Conservation (phyloP, 1,284 basidiomycete species). For the Ustilago tritici region DNA sequence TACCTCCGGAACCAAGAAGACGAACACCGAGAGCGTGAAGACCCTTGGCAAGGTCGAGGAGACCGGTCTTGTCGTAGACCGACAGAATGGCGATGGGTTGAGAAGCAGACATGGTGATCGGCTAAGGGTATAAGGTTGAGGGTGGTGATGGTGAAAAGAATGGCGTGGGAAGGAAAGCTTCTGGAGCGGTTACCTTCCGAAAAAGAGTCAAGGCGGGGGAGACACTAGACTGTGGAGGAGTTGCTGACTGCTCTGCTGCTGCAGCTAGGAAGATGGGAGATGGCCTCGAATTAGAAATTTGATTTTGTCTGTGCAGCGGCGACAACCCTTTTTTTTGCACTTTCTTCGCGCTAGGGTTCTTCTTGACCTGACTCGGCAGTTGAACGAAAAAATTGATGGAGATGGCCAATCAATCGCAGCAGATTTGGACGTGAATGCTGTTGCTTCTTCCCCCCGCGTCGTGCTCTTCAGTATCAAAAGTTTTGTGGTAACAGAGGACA, state of each 20-base stretch:
- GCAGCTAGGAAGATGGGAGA: neutral
- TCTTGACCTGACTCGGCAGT: conserved; percentile 24
- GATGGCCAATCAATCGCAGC: conserved; percentile 22
- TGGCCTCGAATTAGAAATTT: conserved; percentile 5
- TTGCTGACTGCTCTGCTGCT: neutral
- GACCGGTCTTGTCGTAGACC: conserved; percentile 94
- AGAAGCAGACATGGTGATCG: conserved; percentile 38
- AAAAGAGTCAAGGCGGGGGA: neutral
- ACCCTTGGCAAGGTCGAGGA: conserved; percentile 88
- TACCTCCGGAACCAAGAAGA: conserved; percentile 94
- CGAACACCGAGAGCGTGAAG: conserved; percentile 85
- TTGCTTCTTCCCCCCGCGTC: conserved; percentile 7
- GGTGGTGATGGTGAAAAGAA: conserved; percentile 3
- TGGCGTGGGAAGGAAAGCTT: conserved; percentile 13
- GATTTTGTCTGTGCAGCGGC: conserved; percentile 10
- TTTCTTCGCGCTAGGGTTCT: conserved; percentile 6
- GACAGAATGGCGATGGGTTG: conserved; percentile 81
- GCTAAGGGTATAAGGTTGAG: conserved; percentile 10
- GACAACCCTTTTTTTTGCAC: conserved; percentile 12
- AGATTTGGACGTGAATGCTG: conserved; percentile 15
- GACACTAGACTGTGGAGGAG: conserved; percentile 4
- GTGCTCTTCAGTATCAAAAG: neutral
- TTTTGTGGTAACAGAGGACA: neutral
- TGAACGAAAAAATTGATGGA: conserved; percentile 23
- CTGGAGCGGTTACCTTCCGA: conserved; percentile 4